These are phyloP conservation scores for Pharnaceum exiguum DNA, from an alignment of 148 eudicot species.

Conservation along the genomic window DNA sequence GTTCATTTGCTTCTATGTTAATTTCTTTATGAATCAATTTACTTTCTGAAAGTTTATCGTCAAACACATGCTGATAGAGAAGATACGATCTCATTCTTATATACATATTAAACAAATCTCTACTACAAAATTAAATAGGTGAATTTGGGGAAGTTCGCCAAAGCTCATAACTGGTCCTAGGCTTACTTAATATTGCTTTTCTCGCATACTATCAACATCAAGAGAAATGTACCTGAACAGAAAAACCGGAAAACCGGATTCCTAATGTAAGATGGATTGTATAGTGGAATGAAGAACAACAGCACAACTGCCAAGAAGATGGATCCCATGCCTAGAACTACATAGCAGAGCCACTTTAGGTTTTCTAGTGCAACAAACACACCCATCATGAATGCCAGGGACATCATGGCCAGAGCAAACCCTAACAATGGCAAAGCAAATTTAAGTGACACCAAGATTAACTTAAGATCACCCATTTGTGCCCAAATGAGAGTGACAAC, in stretches of 20 bases:
- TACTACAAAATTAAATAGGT: no score
- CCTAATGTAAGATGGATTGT: constrained; percentile 10
- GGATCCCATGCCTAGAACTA: constrained; percentile 27
- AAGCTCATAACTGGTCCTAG: no score
- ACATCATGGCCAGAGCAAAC: constrained; percentile 37
- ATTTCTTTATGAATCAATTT: no score
- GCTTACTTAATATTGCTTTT: neutral
- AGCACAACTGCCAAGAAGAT: constrained; percentile 14
- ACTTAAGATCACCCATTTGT: constrained; percentile 30
- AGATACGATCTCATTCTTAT: no score
- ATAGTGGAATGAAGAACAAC: constrained; percentile 26
- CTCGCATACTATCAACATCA: constrained; percentile 8
- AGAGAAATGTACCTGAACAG: neutral
- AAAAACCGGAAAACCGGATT: constrained; percentile 3
- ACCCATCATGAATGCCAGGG: constrained; percentile 42
- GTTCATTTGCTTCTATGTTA: no score
- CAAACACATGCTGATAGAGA: no score
- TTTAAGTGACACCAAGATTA: constrained; percentile 15
- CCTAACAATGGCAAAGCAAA: constrained; percentile 34
- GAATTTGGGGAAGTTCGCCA: no score
- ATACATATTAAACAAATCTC: no score
- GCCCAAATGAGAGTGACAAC: constrained; percentile 42
- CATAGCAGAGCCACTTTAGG: constrained; percentile 33
- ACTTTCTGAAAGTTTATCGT: no score
- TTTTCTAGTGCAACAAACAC: constrained; percentile 29